These are phyloP conservation scores for Aspergillus udagawae DNA, from an alignment of 2,329 filamentous ascomycete genomes.

Conservation along the genomic window DNA sequence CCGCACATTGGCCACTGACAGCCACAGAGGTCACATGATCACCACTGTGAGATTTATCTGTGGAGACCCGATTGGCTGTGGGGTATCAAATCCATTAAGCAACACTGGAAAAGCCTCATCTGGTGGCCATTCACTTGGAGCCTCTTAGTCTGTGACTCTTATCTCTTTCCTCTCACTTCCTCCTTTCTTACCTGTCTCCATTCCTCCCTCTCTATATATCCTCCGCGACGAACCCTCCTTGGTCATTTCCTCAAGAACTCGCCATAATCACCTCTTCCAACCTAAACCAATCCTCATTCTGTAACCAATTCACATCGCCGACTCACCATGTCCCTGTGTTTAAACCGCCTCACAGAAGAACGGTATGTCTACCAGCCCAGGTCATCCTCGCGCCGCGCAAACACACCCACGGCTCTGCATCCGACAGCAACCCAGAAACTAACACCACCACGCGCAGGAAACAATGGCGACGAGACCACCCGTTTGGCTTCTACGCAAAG, in stretches of 20 bases:
- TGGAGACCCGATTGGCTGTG: constrained; percentile 15
- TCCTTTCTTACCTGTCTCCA: not conserved
- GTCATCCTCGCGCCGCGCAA: not conserved
- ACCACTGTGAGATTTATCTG: not conserved
- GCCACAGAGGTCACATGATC: constrained; percentile 5
- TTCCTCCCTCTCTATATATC: not conserved
- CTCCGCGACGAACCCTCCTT: not conserved
- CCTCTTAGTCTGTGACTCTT: not conserved
- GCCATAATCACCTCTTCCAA: not conserved
- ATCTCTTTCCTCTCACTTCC: not conserved
- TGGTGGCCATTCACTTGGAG: not conserved
- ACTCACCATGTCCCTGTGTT: constrained; percentile 73
- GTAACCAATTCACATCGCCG: not conserved
- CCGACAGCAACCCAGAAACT: not conserved
- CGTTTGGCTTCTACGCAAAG: constrained; percentile 94
- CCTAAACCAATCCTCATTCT: not conserved
- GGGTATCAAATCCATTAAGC: constrained; percentile 11
- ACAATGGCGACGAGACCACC: constrained; percentile 95
- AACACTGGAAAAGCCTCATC: not conserved
- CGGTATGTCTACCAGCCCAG: constrained; percentile 50
- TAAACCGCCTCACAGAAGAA: constrained; percentile 84
- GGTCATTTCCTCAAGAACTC: not conserved
- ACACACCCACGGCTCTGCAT: not conserved
- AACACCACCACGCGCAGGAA: constrained; percentile 57
- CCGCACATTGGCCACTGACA: not conserved